These are phyloP conservation scores for Zasmidium citrigriseum DNA, from an alignment of 2,329 filamentous ascomycete species.

Conservation along the genomic window DNA sequence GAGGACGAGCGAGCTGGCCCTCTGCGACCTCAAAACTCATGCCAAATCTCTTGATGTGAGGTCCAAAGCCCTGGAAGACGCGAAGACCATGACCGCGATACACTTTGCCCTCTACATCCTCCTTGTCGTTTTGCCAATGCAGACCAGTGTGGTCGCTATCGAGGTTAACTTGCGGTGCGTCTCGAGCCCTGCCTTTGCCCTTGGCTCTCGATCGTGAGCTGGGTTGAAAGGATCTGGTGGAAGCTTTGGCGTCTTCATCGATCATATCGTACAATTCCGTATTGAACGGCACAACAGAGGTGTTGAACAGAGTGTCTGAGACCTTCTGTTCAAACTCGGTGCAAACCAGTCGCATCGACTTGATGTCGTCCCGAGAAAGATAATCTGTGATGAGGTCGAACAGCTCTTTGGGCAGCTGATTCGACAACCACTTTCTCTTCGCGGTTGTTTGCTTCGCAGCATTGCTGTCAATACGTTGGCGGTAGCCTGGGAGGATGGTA, in stretches of 20 bases:
- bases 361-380: constrained; percentile 60
- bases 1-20: constrained; percentile 50
- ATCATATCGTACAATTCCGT: constrained; percentile 62
- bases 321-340: constrained; percentile 61
- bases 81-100: constrained; percentile 61
- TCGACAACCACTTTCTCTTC: constrained; percentile 39
- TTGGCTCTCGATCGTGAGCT: constrained; percentile 6
- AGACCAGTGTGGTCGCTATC: constrained; percentile 24
- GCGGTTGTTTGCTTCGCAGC: background rate
- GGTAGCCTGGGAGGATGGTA: constrained; percentile 22
- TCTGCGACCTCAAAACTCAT: constrained; percentile 70
- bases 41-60: constrained; percentile 63
- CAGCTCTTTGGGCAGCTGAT: constrained; percentile 60
- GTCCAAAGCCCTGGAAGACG: constrained; percentile 63
- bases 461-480: constrained; percentile 15
- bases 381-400: constrained; percentile 59
- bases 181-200: constrained; percentile 19
- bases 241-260: constrained; percentile 36
- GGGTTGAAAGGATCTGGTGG: constrained; percentile 7
- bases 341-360: constrained; percentile 62
- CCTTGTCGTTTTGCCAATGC: constrained; percentile 44
- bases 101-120: constrained; percentile 42
- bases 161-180: constrained; percentile 24
- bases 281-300: constrained; percentile 66
- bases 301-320: constrained; percentile 60